phyloP scores from a whole-genome alignment of 2,329 filamentous ascomycete species.

The Phaeophleospora eucalypticola region DNA sequence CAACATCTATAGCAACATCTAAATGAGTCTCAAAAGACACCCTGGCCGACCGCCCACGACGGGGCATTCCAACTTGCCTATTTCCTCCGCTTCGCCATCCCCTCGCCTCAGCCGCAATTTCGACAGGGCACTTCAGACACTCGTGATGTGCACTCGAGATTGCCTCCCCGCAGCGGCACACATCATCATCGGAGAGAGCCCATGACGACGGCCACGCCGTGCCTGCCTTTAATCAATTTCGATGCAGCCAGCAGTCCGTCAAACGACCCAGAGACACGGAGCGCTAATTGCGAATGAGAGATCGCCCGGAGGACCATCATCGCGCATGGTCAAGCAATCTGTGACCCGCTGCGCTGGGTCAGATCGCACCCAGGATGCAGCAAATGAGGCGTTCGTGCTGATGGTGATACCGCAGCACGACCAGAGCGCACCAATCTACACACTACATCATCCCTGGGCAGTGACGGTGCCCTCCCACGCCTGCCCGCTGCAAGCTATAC shows the following conservation, averaged over 20 bases:
- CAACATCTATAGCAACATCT: constrained; percentile 11
- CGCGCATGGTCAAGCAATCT: constrained; percentile 15
- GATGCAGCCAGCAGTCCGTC: not conserved
- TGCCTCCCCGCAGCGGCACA: not conserved
- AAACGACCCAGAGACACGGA: constrained; percentile 10
- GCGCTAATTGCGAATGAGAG: constrained; percentile 15
- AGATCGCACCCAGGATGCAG: constrained; percentile 12
- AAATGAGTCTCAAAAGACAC: constrained; percentile 14
- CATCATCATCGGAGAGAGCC: not conserved
- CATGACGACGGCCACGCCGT: not conserved
- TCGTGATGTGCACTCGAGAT: not conserved
- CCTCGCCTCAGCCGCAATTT: not conserved
- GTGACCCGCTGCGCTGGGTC: constrained; percentile 15
- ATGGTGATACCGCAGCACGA: constrained; percentile 3
- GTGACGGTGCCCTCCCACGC: not conserved
- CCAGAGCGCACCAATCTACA: constrained; percentile 3
- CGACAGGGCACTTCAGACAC: not conserved
- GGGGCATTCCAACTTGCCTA: not conserved
- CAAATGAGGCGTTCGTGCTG: constrained; percentile 8
- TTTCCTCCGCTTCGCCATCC: not conserved
- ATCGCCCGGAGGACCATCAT: constrained; percentile 12
- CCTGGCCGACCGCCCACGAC: not conserved
- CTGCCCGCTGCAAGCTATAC: not conserved
- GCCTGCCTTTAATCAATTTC: not conserved
- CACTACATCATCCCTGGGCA: not conserved